These are phyloP conservation scores for Fereydounia khargensis DNA, from an alignment of 1,284 basidiomycete species.

Conservation along the genomic window DNA sequence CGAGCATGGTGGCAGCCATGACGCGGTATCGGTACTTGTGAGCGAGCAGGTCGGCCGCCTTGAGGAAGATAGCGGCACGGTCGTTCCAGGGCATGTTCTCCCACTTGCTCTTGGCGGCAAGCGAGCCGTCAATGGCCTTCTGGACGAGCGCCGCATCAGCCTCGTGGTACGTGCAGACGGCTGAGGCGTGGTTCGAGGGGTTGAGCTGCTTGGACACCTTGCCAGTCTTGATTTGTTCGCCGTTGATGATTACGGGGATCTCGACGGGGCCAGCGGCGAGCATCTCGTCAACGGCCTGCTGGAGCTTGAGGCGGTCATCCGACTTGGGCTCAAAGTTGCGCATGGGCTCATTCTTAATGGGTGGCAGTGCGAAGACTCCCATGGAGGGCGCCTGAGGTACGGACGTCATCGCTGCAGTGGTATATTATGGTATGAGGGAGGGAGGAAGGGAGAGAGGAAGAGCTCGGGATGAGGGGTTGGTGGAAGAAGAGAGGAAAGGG, in stretches of 20 bases:
- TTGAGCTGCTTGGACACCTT: slow-evolving; percentile 62
- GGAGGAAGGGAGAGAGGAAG: background rate
- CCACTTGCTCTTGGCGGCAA: slow-evolving; percentile 83
- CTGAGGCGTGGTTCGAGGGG: slow-evolving; percentile 64
- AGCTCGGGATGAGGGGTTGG: background rate
- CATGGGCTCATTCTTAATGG: slow-evolving; percentile 53
- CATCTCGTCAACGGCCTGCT: slow-evolving; percentile 77
- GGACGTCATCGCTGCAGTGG: slow-evolving; percentile 19
- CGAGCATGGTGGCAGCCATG: slow-evolving; percentile 94
- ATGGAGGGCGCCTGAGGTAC: slow-evolving; percentile 34
- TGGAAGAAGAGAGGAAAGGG: slow-evolving; percentile 1
- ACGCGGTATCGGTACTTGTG: slow-evolving; percentile 89
- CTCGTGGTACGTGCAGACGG: slow-evolving; percentile 84
- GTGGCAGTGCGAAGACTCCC: slow-evolving; percentile 42
- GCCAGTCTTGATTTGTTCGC: slow-evolving; percentile 81
- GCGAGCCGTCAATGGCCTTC: slow-evolving; percentile 80
- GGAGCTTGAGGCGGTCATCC: slow-evolving; percentile 72
- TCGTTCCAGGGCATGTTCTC: slow-evolving; percentile 93
- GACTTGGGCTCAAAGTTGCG: slow-evolving; percentile 76
- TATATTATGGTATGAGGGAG: background rate
- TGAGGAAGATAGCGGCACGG: slow-evolving; percentile 94
- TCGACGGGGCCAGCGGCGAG: slow-evolving; percentile 79
- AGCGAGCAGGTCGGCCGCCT: slow-evolving; percentile 76
- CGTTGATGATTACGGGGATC: slow-evolving; percentile 88
- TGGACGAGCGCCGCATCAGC: slow-evolving; percentile 69